Base-by-base conservation (phyloP, 1,284 basidiomycete genomes). In the Porodaedalea pini region DNA sequence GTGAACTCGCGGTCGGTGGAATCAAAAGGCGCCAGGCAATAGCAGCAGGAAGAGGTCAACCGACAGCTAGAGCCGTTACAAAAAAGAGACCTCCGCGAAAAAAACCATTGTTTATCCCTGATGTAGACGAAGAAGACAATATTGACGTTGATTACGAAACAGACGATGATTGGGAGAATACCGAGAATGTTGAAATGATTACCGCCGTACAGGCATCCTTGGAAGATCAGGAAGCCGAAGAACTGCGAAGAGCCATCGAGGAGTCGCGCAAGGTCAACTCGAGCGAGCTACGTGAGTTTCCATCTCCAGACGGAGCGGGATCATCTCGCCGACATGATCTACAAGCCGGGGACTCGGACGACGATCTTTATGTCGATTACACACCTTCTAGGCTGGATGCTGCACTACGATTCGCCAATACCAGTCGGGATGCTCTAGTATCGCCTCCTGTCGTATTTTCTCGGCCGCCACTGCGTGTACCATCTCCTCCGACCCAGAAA, bases 1-100 rank as follows among this genome's bases (percentile, higher is more conserved):
- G 82, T 29, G 77, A 78, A 47, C 82, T 86, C 72, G 84, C 88
- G 0, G 72, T 93, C 15, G 73, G 82, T 25, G 86, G 85, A 1
- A 80, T 91, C 34, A 78, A 78, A 4, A 74, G 72, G 31, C 79
- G 89, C 17, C 77, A 81, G 55, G 72, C 77, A 0, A 62, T 74
- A 73, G 44, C 63, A 71, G 8, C 65, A 68, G 5, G 68, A 71
- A 34, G 56, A 39, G 54, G n/a, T 62, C 67, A 25, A 67, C 65
- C 19, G 70, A 68, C 8, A 73, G 65, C 57, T 62, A 67, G n/a
- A 67, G 66, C 56, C 47, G 65, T 61, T 54, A 69, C 63, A 57
- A 73, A 69, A 39, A 59, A 64, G 25, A 71, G 70, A 44, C 62
- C 54, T 61, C 70, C 63, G 31, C 61, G 64, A 2, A 66, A 73